These are phyloP conservation scores for Wolfiporia cocos DNA, from an alignment of 1,284 basidiomycete genomes.

Conservation along the genomic window DNA sequence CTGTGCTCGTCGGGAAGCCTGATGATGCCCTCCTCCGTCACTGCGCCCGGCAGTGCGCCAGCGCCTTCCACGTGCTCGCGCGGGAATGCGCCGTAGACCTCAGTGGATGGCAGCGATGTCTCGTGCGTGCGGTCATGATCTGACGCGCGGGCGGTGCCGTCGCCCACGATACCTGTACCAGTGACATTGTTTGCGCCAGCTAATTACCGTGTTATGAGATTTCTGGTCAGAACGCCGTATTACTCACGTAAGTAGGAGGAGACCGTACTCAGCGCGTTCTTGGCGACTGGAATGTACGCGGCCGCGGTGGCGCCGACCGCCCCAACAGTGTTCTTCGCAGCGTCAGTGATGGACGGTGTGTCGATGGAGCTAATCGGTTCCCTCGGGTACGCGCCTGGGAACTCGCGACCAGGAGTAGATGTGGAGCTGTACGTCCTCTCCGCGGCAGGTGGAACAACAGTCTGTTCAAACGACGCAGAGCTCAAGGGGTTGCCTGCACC, in stretches of 20 bases:
- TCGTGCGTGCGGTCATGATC: constrained; percentile 20
- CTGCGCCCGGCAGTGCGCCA: constrained; percentile 26
- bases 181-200: background rate
- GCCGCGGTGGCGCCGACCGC: constrained; percentile 19
- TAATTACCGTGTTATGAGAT: too few relatives aligned
- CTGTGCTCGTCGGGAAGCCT: constrained; percentile 23
- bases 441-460: constrained; percentile 3
- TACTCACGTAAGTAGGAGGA: background rate
- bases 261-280: constrained; percentile 3
- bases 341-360: constrained; percentile 3
- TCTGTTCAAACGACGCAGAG: too few relatives aligned
- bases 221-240: too few relatives aligned
- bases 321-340: constrained; percentile 14
- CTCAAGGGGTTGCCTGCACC: too few relatives aligned
- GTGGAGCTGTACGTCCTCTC: constrained; percentile 6
- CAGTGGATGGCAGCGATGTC: constrained; percentile 14
- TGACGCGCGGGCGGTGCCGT: constrained; percentile 18
- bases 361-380: constrained; percentile 2
- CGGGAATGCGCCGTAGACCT: constrained; percentile 15
- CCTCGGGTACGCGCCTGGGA: constrained; percentile 24
- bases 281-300: constrained; percentile 18
- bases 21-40: constrained; percentile 25
- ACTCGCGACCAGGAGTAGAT: constrained; percentile 12
- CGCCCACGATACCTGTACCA: constrained; percentile 5
- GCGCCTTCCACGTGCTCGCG: constrained; percentile 24